Evolutionary conservation across 345 rosid species (phyloP), one percentile per base, ranked within the genome.

Genomic region (Lenwebbia sp.): DNA sequence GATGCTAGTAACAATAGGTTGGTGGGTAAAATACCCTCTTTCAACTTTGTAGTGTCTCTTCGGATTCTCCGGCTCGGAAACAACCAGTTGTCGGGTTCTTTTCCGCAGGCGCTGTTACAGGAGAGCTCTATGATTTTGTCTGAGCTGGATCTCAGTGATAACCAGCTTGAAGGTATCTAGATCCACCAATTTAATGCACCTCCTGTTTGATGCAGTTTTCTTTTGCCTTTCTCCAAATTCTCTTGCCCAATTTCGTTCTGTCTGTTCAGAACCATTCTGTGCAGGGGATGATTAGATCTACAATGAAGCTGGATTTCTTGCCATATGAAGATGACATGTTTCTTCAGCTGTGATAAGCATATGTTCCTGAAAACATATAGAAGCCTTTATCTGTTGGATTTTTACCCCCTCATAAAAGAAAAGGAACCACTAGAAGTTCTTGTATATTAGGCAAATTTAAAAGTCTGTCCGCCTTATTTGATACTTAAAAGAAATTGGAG

Each of bases 1-100:
- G 99, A 96, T 95, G 99, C 94, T 22, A 95, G 95, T 89, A 86
- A 91, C 85, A 96, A 95, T 89, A 92, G 87, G 86, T 90, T 96
- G 86, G 90, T 87, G 58, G 99, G 97, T 30, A 88, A 87, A 17
- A 84, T 95, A 87, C 99, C 98, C 81, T 87, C 94, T n/a, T 95
- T 96, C 90, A 88, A 90, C 87, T 94, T 95, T 86, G 90, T 95
- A 47, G 94, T 95, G 87, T 96, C 98, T 85, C 95, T 96, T 84
- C 89, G 85, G 91, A 87, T 93, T 90, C 96, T 95, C 87, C 90
- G 90, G 87, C 94, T 96, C 40, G 93, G 94, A 84, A 90, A 89
- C 90, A 96, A 96, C 86, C 93, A 89, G 70, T 91, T 96, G 13
- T 93, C 99, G 0, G 96, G 93, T 58, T 89, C 93, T 85, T 78